Base-by-base conservation (phyloP, 306 rosid species). In the Prosopis cineraria region DNA sequence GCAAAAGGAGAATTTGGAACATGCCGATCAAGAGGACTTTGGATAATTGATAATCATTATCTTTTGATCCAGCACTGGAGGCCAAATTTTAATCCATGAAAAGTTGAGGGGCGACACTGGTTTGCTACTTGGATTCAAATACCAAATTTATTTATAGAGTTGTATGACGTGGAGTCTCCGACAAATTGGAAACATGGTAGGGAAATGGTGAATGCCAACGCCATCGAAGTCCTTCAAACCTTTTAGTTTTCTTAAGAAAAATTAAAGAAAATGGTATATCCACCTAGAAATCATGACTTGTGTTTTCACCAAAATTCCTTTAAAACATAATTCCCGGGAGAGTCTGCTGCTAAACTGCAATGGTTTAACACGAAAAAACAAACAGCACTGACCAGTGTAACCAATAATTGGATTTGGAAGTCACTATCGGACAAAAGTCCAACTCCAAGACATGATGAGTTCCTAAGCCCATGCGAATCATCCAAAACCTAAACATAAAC, bases 401-500 rank as follows among this genome's bases (percentile, higher is more conserved):
- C n/a, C 37, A 29, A 11, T 58, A 58, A 58, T 10, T 10, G 4
- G 4, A 33, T 4, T 33, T 40, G 10, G 65, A 27, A 58, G 9
- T 58, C 36, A 58, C n/a, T 5, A n/a, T n/a, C n/a, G n/a, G n/a
- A 0, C 36, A 58, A 27, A 10, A 6, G 2, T 43, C 22, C 40
- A 33, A 63, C 14, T 7, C 43, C 43, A 33, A 63, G 17, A 33
- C 14, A 17, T 25, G 33, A n/a, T 2, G 41, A 7, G 30, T 65
- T n/a, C 19, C 70, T 3, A 37, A 11, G 9, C 16, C 19, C 9
- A 7, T 6, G 2, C 36, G 1, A 20, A 20, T 44, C 70, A 73
- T 63, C 41, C 72, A 65, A 30, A 25, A 84, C 80, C 53, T 25
- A 56, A 64, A 73, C 14, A 36, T 11, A 40, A 63, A 60, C 12